Base-by-base conservation (phyloP, 352 stramenopile genomes). In the Phytophthora fragariae region DNA sequence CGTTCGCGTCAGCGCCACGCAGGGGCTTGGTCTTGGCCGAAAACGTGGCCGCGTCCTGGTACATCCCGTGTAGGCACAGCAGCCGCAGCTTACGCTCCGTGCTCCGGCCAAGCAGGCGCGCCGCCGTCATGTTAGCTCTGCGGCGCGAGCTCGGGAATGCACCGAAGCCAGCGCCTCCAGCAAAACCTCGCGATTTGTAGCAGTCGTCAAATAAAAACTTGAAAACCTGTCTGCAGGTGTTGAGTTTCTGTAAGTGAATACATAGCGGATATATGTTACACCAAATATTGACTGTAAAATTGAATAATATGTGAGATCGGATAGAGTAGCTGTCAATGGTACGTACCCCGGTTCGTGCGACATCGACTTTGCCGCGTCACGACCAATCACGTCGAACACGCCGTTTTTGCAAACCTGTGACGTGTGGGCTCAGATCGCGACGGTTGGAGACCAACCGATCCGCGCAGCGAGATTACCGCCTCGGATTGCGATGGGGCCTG, bases 21-120 rank as follows among this genome's bases (percentile, higher is more conserved):
- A 95, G 56, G 33, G 87, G 86, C 60, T 84, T 82, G 21, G 81
- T 96, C 82, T 96, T 96, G 71, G 65, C 66, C 50, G 73, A 62
- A 29, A 96, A 94, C 9, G 86, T 85, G 33, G 75, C 70, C 58
- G 77, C 84, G 57, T 94, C 90, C 76, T 96, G 89, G 76, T 94
- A 96, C 87, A 96, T 96, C 57, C 89, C 89, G 60, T 96, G 89
- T 31, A 96, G 84, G 75, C 89, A 96, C 54, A 96, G 64, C 59
- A 96, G 73, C 21, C 87, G 85, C 55, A 95, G 73, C 62, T 86
- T 88, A 53, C 77, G 74, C 19, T 57, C 67, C 21, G 53, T 60
- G 50, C 55, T 54, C 21, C 54, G 72, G 52, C 62, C 62, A 27
- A 79, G 44, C 39, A 62, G 2, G 24, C 56, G 59, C 61, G 53